These are phyloP conservation scores for Drosera spatulata DNA, from an alignment of 179 eudicot genomes.

Conservation along the genomic window DNA sequence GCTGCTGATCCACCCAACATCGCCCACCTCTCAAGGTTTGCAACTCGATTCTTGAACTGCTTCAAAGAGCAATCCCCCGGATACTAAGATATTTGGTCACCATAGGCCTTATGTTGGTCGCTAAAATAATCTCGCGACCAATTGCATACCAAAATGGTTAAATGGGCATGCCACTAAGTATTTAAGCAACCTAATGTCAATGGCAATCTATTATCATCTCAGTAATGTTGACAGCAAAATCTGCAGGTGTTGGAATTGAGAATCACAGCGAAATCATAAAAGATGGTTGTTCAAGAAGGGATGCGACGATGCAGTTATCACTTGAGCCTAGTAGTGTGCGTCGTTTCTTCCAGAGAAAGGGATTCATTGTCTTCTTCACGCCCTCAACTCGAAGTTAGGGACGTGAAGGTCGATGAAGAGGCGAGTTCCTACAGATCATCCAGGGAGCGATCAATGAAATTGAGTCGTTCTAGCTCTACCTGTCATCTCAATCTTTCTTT, in stretches of 20 bases:
- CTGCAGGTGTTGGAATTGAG: neutral
- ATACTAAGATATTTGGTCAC: too few species aligned
- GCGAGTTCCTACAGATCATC: neutral
- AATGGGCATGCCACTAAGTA: too few species aligned
- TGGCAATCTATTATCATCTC: too few species aligned
- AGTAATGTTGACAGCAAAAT: too few species aligned
- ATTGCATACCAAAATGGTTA: too few species aligned
- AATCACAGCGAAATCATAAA: neutral
- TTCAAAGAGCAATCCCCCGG: too few species aligned
- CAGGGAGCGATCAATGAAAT: neutral
- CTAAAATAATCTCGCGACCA: too few species aligned
- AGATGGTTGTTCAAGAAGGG: conserved; percentile 20
- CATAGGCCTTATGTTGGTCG: too few species aligned
- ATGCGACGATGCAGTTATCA: conserved; percentile 32
- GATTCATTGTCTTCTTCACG: conserved; percentile 8
- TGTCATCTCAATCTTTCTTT: too few species aligned
- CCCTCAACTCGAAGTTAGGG: conserved; percentile 19
- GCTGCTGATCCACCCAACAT: neutral
- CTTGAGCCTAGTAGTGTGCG: conserved; percentile 8
- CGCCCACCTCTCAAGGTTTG: conserved; percentile 6
- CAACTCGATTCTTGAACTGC: neutral
- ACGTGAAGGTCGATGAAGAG: conserved; percentile 32
- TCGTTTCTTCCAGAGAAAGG: conserved; percentile 8
- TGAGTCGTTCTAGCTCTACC: neutral
- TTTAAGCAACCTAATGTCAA: too few species aligned